These are phyloP conservation scores for Aureobasidium sp. DNA, from an alignment of 2,329 filamentous ascomycete genomes.

Conservation along the genomic window DNA sequence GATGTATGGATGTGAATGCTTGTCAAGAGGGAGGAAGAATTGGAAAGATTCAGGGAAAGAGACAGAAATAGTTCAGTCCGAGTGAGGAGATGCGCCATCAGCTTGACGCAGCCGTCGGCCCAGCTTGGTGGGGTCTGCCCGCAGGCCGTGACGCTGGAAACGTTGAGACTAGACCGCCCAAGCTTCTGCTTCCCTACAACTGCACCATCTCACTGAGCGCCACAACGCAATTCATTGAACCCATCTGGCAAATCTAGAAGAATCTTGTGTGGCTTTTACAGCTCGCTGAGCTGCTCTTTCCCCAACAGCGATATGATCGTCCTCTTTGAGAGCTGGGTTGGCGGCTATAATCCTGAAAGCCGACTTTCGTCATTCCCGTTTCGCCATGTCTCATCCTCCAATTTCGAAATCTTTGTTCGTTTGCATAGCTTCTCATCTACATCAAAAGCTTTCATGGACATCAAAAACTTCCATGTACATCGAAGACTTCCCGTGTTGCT, in stretches of 20 bases:
- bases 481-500: no score
- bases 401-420: no score
- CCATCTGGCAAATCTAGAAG: background rate
- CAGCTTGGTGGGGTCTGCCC: background rate
- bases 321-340: background rate
- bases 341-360: background rate
- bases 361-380: slow-evolving; percentile 2
- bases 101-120: slow-evolving; percentile 3
- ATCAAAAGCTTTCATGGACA: no score
- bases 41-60: background rate
- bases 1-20: slow-evolving; percentile 19
- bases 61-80: slow-evolving; percentile 1
- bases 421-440: no score
- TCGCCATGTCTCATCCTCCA: background rate
- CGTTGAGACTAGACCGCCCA: slow-evolving; percentile 12
- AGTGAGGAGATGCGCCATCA: background rate
- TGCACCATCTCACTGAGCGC: background rate
- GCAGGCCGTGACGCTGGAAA: slow-evolving; percentile 4
- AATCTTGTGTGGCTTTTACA: background rate
- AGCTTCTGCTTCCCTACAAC: background rate
- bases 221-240: background rate
- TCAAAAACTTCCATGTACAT: no score
- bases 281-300: background rate
- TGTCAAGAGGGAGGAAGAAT: slow-evolving; percentile 6
- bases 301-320: slow-evolving; percentile 1